A percentile compares a stretch with the other conserved stretches of the same genome.
phyloP scores from a whole-genome alignment of 768 basidiomycete genomes.

The Hortiboletus flavorubellus region DNA sequence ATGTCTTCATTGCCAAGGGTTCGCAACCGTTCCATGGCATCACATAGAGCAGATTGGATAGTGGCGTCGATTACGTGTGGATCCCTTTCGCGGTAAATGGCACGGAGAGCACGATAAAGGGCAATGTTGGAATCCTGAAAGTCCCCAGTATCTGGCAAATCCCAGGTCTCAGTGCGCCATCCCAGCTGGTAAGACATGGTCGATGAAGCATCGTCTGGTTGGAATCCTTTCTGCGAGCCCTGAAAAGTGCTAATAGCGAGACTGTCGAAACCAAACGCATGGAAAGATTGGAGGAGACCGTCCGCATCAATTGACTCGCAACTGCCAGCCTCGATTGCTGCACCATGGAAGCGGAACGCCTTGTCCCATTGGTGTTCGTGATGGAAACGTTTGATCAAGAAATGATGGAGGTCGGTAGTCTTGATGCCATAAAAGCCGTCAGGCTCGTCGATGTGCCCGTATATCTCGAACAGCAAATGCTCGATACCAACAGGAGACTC shows the following conservation, averaged over 20 bases:
- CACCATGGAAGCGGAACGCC: slow-evolving; percentile 88
- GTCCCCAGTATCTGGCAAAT: slow-evolving; percentile 65
- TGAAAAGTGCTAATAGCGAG: slow-evolving; percentile 75
- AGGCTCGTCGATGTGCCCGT: slow-evolving; percentile 93
- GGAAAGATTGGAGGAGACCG: slow-evolving; percentile 76
- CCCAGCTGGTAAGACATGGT: slow-evolving; percentile 75
- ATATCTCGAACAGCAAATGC: slow-evolving; percentile 85
- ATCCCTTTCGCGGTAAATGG: slow-evolving; percentile 79
- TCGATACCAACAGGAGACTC: slow-evolving; percentile 43
- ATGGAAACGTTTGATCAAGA: slow-evolving; percentile 81
- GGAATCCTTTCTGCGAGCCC: slow-evolving; percentile 34
- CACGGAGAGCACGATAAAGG: slow-evolving; percentile 76
- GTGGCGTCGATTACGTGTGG: slow-evolving; percentile 42
- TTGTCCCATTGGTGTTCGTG: slow-evolving; percentile 94
- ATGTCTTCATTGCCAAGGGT: slow-evolving; percentile 75
- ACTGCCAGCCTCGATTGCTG: slow-evolving; percentile 65
- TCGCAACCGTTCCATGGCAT: slow-evolving; percentile 65
- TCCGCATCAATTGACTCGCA: slow-evolving; percentile 43
- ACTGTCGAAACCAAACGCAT: slow-evolving; percentile 85
- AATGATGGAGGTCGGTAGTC: slow-evolving; percentile 69
- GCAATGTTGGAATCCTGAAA: slow-evolving; percentile 49
- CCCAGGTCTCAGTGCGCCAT: slow-evolving; percentile 96
- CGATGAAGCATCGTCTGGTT: slow-evolving; percentile 31
- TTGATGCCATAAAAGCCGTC: slow-evolving; percentile 97
- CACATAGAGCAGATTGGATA: slow-evolving; percentile 47